phyloP scores from a whole-genome alignment of 2,329 filamentous ascomycete species.

The Nigrospora osmanthi region DNA sequence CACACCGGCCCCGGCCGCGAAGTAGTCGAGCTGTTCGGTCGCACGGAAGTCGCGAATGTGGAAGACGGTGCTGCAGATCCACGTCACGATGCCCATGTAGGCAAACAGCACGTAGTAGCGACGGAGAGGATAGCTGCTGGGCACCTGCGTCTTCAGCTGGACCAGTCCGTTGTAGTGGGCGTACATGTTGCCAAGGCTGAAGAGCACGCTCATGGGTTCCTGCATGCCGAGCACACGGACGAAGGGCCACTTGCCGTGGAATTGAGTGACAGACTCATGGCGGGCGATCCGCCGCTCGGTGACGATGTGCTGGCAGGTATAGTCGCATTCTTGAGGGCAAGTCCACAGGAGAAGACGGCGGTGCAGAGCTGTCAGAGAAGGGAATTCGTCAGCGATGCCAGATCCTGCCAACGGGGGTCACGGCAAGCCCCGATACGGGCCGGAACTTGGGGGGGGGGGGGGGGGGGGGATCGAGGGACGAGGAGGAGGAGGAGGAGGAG shows the following conservation, averaged over 20 bases:
- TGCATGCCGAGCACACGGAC: constrained; percentile 84
- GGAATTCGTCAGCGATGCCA: constrained; percentile 3
- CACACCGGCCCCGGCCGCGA: constrained; percentile 82
- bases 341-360: constrained; percentile 86
- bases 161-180: constrained; percentile 74
- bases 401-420: constrained; percentile 3
- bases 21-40: constrained; percentile 96
- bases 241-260: constrained; percentile 99
- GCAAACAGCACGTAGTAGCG: constrained; percentile 76
- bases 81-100: constrained; percentile 73
- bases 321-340: constrained; percentile 92
- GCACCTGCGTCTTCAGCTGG: constrained; percentile 63
- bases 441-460: constrained; percentile 5
- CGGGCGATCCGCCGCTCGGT: constrained; percentile 63
- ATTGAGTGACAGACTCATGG: constrained; percentile 71
- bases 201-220: constrained; percentile 88
- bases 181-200: constrained; percentile 84
- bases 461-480: constrained; percentile 6
- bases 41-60: constrained; percentile 78
- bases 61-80: constrained; percentile 86
- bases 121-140: constrained; percentile 64
- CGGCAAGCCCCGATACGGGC: constrained; percentile 3
- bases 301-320: constrained; percentile 91
- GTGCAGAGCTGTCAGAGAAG: constrained; percentile 56
- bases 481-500: constrained; percentile 6